Evolutionary conservation across 2,329 filamentous ascomycete species (phyloP).

Genomic region (Aspergillus novoparasiticus): DNA sequence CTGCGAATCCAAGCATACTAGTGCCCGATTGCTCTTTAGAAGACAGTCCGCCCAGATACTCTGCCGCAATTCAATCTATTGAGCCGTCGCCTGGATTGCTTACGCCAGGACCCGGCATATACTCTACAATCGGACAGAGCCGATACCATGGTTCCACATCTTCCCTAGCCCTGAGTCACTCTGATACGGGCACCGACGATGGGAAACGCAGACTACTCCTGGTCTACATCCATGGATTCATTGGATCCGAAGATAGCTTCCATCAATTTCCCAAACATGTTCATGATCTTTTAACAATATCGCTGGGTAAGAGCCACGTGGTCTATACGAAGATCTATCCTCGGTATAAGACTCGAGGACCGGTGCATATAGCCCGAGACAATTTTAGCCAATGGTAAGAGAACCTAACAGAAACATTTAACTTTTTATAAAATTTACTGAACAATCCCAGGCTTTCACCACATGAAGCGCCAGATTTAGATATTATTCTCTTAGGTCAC

Average conservation of each 20-base stretch:
- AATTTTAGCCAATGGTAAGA: constrained; percentile 75
- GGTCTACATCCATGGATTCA: constrained; percentile 87
- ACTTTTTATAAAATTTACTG: neutral
- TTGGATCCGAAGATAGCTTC: constrained; percentile 86
- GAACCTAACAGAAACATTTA: constrained; percentile 19
- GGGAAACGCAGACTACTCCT: constrained; percentile 63
- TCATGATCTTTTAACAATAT: constrained; percentile 70
- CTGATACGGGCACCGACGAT: neutral
- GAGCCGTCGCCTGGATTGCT: neutral
- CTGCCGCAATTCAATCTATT: neutral
- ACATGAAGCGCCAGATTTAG: constrained; percentile 72
- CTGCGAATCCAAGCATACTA: neutral
- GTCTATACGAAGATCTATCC: constrained; percentile 74
- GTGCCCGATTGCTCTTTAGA: neutral
- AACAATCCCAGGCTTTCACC: constrained; percentile 63
- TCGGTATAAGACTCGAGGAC: constrained; percentile 47
- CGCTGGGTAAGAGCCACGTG: constrained; percentile 71
- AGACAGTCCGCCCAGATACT: neutral
- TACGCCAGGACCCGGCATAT: neutral
- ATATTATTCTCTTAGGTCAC: constrained; percentile 82
- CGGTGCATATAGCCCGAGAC: constrained; percentile 68
- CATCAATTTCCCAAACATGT: constrained; percentile 85
- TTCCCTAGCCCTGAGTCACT: neutral
- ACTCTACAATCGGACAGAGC: neutral
- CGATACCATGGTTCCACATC: constrained; percentile 4